Conservation (phyloP, 179 eudicot genomes). For the Spinacia oleracea region DNA sequence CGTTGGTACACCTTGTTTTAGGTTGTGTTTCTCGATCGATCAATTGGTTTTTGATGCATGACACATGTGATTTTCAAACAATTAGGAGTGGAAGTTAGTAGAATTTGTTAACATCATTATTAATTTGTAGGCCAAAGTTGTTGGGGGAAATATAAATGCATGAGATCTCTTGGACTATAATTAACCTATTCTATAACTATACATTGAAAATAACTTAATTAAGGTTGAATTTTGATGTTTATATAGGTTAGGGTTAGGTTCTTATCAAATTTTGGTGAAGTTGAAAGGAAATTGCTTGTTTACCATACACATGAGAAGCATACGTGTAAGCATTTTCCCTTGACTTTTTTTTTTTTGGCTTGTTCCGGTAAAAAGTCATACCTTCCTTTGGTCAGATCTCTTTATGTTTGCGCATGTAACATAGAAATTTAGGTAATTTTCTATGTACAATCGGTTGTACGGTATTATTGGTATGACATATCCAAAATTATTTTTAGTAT, state of each 20-base stretch:
- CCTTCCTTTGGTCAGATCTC: neutral
- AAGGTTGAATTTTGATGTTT: neutral
- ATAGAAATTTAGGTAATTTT: too few species aligned
- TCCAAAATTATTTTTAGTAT: too few species aligned
- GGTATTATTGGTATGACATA: too few species aligned
- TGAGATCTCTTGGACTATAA: neutral
- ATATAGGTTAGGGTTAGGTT: neutral
- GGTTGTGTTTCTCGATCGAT: neutral
- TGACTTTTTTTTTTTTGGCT: too few species aligned
- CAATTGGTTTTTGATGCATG: constrained; percentile 16
- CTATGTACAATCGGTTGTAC: too few species aligned
- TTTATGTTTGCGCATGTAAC: neutral
- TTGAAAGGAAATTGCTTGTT: neutral
- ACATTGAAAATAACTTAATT: too few species aligned
- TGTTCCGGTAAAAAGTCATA: neutral
- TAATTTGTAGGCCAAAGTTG: constrained; percentile 19
- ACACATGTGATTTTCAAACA: constrained; percentile 16
- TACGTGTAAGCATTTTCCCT: neutral
- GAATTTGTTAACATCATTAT: constrained; percentile 15
- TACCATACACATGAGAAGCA: neutral
- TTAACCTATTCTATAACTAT: neutral
- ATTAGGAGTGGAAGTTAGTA: constrained; percentile 10
- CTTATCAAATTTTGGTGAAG: neutral
- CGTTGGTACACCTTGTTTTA: neutral
- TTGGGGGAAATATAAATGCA: neutral